Evolutionary conservation across 305 asterid genomes (phyloP), one percentile per base, ranked within the genome.

Genomic region (Petunia hybrid): DNA sequence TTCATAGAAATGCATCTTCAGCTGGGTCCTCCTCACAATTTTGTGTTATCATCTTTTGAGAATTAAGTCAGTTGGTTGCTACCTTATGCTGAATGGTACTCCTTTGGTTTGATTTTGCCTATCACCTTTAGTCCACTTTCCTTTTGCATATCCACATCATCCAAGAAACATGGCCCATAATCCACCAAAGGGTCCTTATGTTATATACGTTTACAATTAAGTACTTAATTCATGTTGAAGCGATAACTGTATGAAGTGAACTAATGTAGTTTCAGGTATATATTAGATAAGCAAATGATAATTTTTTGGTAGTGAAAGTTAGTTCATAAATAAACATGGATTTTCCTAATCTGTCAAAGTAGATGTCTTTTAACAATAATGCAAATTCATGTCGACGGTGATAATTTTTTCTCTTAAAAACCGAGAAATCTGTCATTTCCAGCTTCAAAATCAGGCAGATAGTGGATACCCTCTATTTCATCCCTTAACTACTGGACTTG

Each of bases 1-100:
- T 86, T 79, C 78, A 31, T 60, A 39, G 9, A 80, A 71, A 75
- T 84, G 79, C 84, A 61, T 65, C 83, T 80, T 82, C 51, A 77
- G 76, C 71, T 82, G 81, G 90, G 88, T 65, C 88, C 85, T 84
- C 64, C 64, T 78, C 74, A 56, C 55, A 43, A 56, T 35, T 83
- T 81, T 56, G 31, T 69, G n/a, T 60, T 71, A 63, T n/a, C 38
- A 6, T 36, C 75, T 79, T 82, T 60, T 77, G 9, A 60, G 14
- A 53, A 64, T 60, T 10, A 76, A 66, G 75, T 82, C 81, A 64
- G 70, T 79, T 85, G 87, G 79, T 64, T 73, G 77, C 35, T 69
- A 80, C 81, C 74, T 75, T 80, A 80, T 64, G 68, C 85, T 75
- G 31, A 55, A n/a, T 55, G 8, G 59, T 48, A 2, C 62, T 51